Percentiles rank a stretch among this genome's conserved stretches.
Conservation (phyloP, 2,329 filamentous ascomycete genomes). For the Gnomoniopsis sp. region DNA sequence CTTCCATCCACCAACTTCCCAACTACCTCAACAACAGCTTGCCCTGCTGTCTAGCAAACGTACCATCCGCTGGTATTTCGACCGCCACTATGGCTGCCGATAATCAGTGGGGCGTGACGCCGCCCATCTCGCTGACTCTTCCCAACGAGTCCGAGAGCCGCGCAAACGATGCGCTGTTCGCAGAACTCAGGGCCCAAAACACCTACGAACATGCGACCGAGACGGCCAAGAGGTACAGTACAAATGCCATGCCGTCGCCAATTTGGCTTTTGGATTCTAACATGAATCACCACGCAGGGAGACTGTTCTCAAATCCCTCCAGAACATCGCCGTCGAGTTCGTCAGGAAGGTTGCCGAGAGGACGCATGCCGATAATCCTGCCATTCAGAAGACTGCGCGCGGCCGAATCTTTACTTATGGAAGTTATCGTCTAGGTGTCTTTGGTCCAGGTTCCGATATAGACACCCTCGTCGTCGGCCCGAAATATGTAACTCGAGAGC, state of each 20-base stretch:
- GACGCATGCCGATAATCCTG: conserved; percentile 69
- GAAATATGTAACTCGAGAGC: conserved; percentile 80
- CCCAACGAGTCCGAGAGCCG: conserved; percentile 76
- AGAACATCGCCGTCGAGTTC: conserved; percentile 80
- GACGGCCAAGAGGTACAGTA: conserved; percentile 70
- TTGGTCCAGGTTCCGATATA: conserved; percentile 94
- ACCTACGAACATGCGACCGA: conserved; percentile 86
- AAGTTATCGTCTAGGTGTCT: conserved; percentile 91
- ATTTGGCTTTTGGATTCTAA: not conserved
- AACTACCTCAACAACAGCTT: not conserved
- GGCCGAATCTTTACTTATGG: conserved; percentile 96
- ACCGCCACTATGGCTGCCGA: conserved; percentile 25
- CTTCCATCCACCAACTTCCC: not conserved
- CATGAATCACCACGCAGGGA: conserved; percentile 43
- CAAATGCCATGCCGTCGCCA: not conserved
- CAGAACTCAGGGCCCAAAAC: conserved; percentile 82
- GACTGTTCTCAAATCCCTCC: conserved; percentile 71
- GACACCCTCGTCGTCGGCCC: conserved; percentile 92
- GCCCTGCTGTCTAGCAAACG: not conserved
- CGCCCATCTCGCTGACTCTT: conserved; percentile 72
- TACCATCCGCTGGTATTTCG: conserved; percentile 1
- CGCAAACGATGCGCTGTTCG: conserved; percentile 73
- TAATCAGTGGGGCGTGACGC: conserved; percentile 64
- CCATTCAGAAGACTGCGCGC: conserved; percentile 76
- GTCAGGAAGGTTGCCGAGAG: conserved; percentile 74